phyloP scores from a whole-genome alignment of 192 early-diverging fungal genomes.

The Anaeromyces robustus region DNA sequence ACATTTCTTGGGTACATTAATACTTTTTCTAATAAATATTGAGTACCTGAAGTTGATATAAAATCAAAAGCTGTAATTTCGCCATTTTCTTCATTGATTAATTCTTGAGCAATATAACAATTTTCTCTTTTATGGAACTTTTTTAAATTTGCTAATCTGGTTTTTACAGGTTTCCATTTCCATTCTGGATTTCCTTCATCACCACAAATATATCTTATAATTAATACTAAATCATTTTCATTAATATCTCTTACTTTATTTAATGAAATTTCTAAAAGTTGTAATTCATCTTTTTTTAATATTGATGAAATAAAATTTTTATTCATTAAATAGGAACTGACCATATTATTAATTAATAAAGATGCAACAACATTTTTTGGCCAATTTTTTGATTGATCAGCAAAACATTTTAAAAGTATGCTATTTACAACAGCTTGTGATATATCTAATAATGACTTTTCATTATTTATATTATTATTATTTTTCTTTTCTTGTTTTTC shows the following conservation, averaged over 20 bases:
- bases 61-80: neutral
- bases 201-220: neutral
- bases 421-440: neutral
- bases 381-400: neutral
- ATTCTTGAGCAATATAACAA: neutral
- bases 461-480: neutral
- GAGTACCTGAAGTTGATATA: neutral
- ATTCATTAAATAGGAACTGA: neutral
- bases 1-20: neutral
- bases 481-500: neutral
- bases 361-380: neutral
- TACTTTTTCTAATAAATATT: neutral
- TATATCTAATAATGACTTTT: neutral
- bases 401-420: neutral
- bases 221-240: neutral
- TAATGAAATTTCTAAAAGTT: neutral
- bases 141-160: neutral
- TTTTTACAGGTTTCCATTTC: neutral
- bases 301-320: neutral
- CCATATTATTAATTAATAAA: neutral
- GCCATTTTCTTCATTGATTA: neutral
- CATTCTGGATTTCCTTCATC: neutral
- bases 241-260: neutral
- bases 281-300: neutral
- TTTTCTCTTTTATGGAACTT: neutral